Percentiles rank a stretch among this genome's conserved stretches.
These are phyloP conservation scores for Trametes elegans DNA, from an alignment of 768 basidiomycete genomes.

Conservation along the genomic window DNA sequence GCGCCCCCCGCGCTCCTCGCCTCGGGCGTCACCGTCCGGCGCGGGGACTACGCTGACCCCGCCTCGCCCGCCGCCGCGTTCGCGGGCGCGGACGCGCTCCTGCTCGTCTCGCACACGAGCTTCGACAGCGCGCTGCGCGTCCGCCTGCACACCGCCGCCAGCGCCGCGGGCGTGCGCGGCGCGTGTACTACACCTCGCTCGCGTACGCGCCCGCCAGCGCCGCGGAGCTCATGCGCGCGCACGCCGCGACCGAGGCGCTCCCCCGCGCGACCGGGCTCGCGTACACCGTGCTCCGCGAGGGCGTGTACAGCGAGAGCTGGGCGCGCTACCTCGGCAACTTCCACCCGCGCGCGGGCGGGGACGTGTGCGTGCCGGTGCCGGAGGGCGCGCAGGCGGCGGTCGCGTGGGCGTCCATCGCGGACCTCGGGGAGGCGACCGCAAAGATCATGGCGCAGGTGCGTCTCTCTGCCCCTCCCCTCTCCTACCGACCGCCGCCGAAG, in stretches of 20 bases:
- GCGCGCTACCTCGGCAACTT: constrained; percentile 30
- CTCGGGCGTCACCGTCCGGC: constrained; percentile 27
- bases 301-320: constrained; percentile 32
- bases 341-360: constrained; percentile 17
- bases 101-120: constrained; percentile 34
- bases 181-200: constrained; percentile 36
- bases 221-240: constrained; percentile 32
- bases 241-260: constrained; percentile 32
- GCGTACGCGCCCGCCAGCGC: constrained; percentile 28
- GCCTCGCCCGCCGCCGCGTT: constrained; percentile 32
- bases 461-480: neutral
- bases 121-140: constrained; percentile 30
- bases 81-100: constrained; percentile 31
- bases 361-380: constrained; percentile 26
- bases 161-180: constrained; percentile 33
- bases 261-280: constrained; percentile 31
- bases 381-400: constrained; percentile 35
- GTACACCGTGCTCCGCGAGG: constrained; percentile 35
- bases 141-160: constrained; percentile 29
- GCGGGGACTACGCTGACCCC: constrained; percentile 31
- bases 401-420: constrained; percentile 31
- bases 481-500: no score
- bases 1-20: constrained; percentile 16
- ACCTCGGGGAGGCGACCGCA: constrained; percentile 36
- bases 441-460: constrained; percentile 28